Evolutionary conservation across 345 rosid genomes (phyloP), one percentile per base, ranked within the genome.

Genomic region (Adansonia digitata): DNA sequence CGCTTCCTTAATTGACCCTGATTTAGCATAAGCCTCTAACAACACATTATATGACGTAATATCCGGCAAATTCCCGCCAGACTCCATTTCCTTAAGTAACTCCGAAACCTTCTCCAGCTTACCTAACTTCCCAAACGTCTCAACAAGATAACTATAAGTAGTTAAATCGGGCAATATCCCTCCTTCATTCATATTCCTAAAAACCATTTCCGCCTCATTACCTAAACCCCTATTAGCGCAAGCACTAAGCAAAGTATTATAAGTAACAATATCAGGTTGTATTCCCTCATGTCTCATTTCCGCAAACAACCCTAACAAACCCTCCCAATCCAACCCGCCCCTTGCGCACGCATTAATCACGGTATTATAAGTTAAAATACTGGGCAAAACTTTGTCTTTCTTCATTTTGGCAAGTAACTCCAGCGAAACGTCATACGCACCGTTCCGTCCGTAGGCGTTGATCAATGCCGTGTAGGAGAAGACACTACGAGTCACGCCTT

Each of bases 281-380:
- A 95, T 63, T 1, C 92, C 99, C 66, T 90, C 96, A 34, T 95
- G 98, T 79, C 98, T 91, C 97, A 95, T 95, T 82, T 95, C 96
- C 1, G 98, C 98, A 69, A 92, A 92, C 86, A 92, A 86, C 65
- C 96, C 92, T 48, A 95, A 82, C 71, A 95, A 88, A 24, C 94
- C 93, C 73, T 92, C 97, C 98, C 98, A 94, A 82, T 88, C 93
- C 72, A 92, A 79, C 8, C 96, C 93, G n/a, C 98, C 98, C 70
- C 96, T 89, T 1, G 93, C 96, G 78, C 97, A 95, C 0, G 99
- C 85, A 84, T 90, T 93, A 34, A 91, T 91, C 66, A 92, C 94
- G 1, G 97, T 95, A 71, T 95, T 95, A 62, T 95, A 95, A 78
- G 98, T 91, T 88, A 95, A 85, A 18, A 91, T 91, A 78, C 86